phyloP scores from a whole-genome alignment of 441 rosid species.

The Populus hybrid region DNA sequence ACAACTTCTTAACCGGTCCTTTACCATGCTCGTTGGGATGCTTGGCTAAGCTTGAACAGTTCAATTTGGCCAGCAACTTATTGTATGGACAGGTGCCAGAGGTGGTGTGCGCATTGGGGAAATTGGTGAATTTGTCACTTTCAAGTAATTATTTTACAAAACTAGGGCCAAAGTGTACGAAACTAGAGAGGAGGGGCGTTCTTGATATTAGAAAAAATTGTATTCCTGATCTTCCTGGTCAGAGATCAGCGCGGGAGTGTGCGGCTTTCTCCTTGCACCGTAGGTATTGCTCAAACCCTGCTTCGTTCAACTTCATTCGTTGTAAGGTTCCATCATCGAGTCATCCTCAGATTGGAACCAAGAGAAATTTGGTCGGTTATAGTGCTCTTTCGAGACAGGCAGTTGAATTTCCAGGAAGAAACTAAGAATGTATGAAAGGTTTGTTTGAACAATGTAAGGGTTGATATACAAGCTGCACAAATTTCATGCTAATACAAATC shows the following conservation, averaged over 20 bases:
- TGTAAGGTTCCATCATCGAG: constrained; percentile 16
- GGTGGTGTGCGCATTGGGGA: constrained; percentile 31
- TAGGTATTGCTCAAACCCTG: constrained; percentile 16
- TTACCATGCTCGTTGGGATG: constrained; percentile 46
- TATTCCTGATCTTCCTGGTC: constrained; percentile 32
- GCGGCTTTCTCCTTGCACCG: constrained; percentile 27
- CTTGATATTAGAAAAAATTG: constrained; percentile 44
- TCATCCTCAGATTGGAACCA: not conserved
- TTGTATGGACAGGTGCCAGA: constrained; percentile 46
- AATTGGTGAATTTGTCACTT: constrained; percentile 30
- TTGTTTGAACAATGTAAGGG: not conserved
- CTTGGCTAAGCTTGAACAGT: constrained; percentile 32
- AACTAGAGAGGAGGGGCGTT: constrained; percentile 26
- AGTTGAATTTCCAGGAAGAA: not conserved
- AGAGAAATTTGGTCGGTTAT: constrained; percentile 22
- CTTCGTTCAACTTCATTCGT: constrained; percentile 18
- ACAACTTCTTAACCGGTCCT: constrained; percentile 43
- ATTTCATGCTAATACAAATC: not conserved
- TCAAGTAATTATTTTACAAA: constrained; percentile 39
- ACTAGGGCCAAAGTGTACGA: constrained; percentile 39
- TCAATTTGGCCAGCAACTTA: constrained; percentile 39
- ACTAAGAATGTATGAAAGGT: not conserved
- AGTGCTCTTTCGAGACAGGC: constrained; percentile 20
- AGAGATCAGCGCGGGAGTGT: constrained; percentile 41
- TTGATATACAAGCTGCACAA: not conserved